Evolutionary conservation across 352 stramenopile genomes (phyloP), one percentile per base, ranked within the genome.

Genomic region (Pythium grandisporangium): DNA sequence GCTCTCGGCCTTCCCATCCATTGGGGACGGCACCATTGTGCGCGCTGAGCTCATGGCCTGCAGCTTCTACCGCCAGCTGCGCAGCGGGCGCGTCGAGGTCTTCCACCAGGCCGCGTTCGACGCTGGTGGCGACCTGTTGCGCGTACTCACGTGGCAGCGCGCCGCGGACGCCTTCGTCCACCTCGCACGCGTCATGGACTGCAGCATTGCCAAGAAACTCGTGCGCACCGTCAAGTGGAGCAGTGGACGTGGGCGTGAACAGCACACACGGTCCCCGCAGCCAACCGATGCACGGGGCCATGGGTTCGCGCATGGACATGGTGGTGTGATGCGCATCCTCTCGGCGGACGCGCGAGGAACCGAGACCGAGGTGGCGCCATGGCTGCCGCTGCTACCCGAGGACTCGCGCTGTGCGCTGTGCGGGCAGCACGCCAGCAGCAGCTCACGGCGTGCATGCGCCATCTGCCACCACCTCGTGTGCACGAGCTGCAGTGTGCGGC

Each of bases 91-190:
- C 23, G 66, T 87, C 22, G 63, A 82, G 35, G 65, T 87, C 19
- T 87, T 78, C 37, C 74, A 84, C 47, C 61, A 78, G 36, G 66
- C 53, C 1, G 71, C 63, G 21, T 84, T 78, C 40, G 53, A 83
- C 45, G 61, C 58, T 1, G 69, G 63, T 12, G 70, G 70, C 4
- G 63, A 61, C 5, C 30, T 87, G 37, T 55, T 73, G 12, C 58
- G 48, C 21, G 45, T 63, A 0, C 45, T 87, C 6, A 66, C 69
- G 3, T 67, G 71, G 46, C 66, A 77, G 17, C 60, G 58, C 7
- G 53, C 66, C 1, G 55, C 70, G 5, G 58, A 79, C 22, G 66
- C 54, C 13, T 61, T 80, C 20, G 30, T 71, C 17, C 55, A 52
- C 43, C 55, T 77, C 33, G 46, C 51, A 0, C 45, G 60, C n/a